phyloP scores from a whole-genome alignment of 257 asterid genomes.

The Lantana camara region DNA sequence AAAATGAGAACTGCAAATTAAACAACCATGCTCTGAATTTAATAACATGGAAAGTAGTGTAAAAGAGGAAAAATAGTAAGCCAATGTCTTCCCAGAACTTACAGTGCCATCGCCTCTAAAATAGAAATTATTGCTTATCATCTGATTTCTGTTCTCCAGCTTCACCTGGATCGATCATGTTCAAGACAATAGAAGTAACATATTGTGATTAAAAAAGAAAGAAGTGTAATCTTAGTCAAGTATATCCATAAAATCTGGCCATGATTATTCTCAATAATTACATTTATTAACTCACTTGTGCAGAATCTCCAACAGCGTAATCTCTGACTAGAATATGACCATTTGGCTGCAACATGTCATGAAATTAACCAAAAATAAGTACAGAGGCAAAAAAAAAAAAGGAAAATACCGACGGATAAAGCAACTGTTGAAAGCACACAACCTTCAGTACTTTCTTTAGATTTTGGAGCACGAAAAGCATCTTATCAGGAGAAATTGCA shows the following conservation, averaged over 20 bases:
- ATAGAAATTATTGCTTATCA: slow-evolving; percentile 67
- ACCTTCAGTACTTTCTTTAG: slow-evolving; percentile 77
- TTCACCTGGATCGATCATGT: slow-evolving; percentile 48
- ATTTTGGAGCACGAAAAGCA: slow-evolving; percentile 66
- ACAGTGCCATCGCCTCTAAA: slow-evolving; percentile 86
- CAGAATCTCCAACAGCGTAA: slow-evolving; percentile 77
- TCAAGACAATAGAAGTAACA: slow-evolving; percentile 12
- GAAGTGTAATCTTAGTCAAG: background rate
- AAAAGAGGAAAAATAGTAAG: slow-evolving; percentile 14
- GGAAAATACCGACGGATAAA: slow-evolving; percentile 17
- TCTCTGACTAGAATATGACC: slow-evolving; percentile 78
- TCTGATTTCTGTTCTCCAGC: slow-evolving; percentile 69
- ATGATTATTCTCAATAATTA: background rate
- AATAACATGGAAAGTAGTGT: slow-evolving; percentile 9
- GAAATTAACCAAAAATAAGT: slow-evolving; percentile 25
- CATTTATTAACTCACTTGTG: slow-evolving; percentile 53
- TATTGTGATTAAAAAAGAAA: background rate
- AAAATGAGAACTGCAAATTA: slow-evolving; percentile 68
- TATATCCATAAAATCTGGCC: background rate
- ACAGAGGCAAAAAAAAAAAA: slow-evolving; percentile 2
- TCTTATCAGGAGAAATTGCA: slow-evolving; percentile 84
- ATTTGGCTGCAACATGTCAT: slow-evolving; percentile 59
- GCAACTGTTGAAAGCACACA: background rate
- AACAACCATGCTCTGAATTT: slow-evolving; percentile 22
- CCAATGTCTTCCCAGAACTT: slow-evolving; percentile 36